Evolutionary conservation across 2,329 filamentous ascomycete species (phyloP).

Genomic region (Tetracladium maxilliforme): DNA sequence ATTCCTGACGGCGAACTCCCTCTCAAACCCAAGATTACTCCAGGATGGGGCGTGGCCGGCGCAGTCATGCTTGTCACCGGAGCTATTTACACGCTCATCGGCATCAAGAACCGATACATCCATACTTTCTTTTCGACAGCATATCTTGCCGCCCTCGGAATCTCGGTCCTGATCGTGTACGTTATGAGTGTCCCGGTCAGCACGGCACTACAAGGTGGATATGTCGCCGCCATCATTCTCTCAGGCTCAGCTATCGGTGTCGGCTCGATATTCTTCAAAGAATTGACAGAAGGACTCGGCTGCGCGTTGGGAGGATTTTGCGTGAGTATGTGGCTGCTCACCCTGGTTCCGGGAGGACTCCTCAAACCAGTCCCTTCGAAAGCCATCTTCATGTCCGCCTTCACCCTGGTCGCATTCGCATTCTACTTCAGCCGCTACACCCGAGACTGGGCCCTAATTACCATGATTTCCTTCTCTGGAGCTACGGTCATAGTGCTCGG

Average conservation of each 20-base stretch:
- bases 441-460: conserved; percentile 63
- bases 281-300: conserved; percentile 67
- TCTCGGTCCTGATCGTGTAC: conserved; percentile 75
- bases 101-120: conserved; percentile 68
- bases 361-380: conserved; percentile 47
- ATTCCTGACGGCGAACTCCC: conserved; percentile 45
- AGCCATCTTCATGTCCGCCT: conserved; percentile 59
- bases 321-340: conserved; percentile 80
- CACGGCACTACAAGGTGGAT: conserved; percentile 68
- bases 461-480: conserved; percentile 64
- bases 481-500: conserved; percentile 68
- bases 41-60: conserved; percentile 67
- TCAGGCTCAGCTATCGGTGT: conserved; percentile 63
- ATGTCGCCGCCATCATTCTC: conserved; percentile 63
- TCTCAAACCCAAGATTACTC: conserved; percentile 59
- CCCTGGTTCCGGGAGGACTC: conserved; percentile 61
- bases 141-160: conserved; percentile 56
- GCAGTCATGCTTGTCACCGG: conserved; percentile 63
- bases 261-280: conserved; percentile 62
- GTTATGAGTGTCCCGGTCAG: conserved; percentile 70
- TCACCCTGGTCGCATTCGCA: conserved; percentile 54
- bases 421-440: conserved; percentile 70
- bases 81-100: conserved; percentile 56
- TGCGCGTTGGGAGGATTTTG: conserved; percentile 81
- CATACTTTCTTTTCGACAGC: conserved; percentile 71